Percentiles rank a stretch among this genome's conserved stretches.
These are phyloP conservation scores for Cucumis variabilis DNA, from an alignment of 331 rosid species.

Conservation along the genomic window DNA sequence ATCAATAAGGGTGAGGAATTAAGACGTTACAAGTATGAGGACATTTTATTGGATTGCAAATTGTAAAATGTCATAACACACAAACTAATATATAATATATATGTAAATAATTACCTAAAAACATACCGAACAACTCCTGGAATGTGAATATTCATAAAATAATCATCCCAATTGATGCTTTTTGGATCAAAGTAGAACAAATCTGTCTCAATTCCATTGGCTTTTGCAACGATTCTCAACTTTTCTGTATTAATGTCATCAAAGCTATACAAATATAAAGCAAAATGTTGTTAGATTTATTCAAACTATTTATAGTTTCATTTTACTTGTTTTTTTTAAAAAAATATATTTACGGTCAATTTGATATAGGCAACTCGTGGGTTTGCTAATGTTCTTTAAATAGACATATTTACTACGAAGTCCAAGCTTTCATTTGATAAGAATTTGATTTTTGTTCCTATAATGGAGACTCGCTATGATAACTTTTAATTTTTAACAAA, in stretches of 20 bases:
- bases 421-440: too few relatives aligned
- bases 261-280: constrained; percentile 47
- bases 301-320: neutral
- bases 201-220: constrained; percentile 50
- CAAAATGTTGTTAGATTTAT: neutral
- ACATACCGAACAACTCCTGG: constrained; percentile 6
- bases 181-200: constrained; percentile 66
- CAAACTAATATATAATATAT: neutral
- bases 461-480: too few relatives aligned
- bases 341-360: neutral
- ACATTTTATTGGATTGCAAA: neutral
- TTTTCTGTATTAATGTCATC: constrained; percentile 66
- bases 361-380: too few relatives aligned
- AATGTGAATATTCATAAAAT: constrained; percentile 50
- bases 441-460: too few relatives aligned
- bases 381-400: too few relatives aligned
- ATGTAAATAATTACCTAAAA: constrained; percentile 46
- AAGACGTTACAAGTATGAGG: neutral
- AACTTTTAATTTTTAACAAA: too few relatives aligned
- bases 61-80: neutral
- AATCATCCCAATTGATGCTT: constrained; percentile 69
- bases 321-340: neutral
- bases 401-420: too few relatives aligned
- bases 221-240: constrained; percentile 44
- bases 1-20: neutral